A percentile compares a stretch with the other conserved stretches of the same genome.
These are phyloP conservation scores for Nakazawaea siamensis DNA, from an alignment of 805 yeast species.

Conservation along the genomic window DNA sequence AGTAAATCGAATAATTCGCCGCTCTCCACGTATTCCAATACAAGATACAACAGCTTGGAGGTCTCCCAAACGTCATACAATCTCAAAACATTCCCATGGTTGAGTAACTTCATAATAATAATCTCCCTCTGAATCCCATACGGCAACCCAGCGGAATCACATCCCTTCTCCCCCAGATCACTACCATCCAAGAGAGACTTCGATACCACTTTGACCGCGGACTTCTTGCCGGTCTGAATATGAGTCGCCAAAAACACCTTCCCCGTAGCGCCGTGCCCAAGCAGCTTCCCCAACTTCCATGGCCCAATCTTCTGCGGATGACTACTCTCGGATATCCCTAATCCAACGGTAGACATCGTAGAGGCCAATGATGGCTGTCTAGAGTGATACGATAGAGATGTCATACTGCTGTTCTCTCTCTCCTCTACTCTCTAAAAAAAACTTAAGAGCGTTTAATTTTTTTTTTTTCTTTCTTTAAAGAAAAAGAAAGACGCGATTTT, in stretches of 20 bases:
- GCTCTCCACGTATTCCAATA: slow-evolving; percentile 80
- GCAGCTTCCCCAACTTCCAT: slow-evolving; percentile 71
- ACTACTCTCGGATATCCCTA: slow-evolving; percentile 20
- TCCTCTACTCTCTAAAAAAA: no score
- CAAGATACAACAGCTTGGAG: slow-evolving; percentile 75
- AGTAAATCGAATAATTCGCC: slow-evolving; percentile 76
- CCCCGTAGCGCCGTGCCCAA: slow-evolving; percentile 81
- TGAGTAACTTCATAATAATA: slow-evolving; percentile 90
- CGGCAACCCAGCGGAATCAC: slow-evolving; percentile 61
- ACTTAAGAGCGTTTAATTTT: no score
- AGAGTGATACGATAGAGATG: slow-evolving; percentile 28
- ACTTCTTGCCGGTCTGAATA: slow-evolving; percentile 58
- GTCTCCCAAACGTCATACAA: slow-evolving; percentile 98
- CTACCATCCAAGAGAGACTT: slow-evolving; percentile 38
- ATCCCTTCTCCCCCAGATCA: slow-evolving; percentile 20
- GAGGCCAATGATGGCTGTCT: slow-evolving; percentile 58
- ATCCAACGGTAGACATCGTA: slow-evolving; percentile 34
- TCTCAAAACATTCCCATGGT: slow-evolving; percentile 90
- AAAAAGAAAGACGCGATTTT: no score
- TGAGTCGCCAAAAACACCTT: slow-evolving; percentile 72
- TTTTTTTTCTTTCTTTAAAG: no score
- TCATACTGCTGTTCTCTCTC: no score
- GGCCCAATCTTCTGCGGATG: slow-evolving; percentile 63
- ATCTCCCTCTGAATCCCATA: slow-evolving; percentile 97
- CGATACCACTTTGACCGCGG: slow-evolving; percentile 79